Conservation (phyloP, 2,329 filamentous ascomycete genomes). For the Lojkania enalia region DNA sequence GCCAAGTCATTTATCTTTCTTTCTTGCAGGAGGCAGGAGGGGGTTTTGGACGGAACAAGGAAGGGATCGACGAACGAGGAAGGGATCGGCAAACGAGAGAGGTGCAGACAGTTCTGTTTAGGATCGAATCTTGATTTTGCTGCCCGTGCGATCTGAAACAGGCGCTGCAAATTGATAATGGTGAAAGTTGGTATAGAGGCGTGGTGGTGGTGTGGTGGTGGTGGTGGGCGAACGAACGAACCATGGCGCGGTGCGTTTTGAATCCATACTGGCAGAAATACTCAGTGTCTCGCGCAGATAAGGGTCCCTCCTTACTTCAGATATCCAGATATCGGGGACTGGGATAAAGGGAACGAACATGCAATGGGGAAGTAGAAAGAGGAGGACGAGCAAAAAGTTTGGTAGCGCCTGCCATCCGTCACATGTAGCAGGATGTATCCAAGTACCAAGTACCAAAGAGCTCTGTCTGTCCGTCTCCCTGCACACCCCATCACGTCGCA, state of each 20-base stretch:
- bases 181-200: background rate
- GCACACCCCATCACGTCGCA: conserved; percentile 4
- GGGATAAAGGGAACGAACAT: background rate
- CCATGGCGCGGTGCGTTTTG: conserved; percentile 13
- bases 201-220: background rate
- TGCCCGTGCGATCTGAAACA: conserved; percentile 1
- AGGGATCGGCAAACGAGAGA: background rate
- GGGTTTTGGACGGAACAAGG: background rate
- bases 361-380: background rate
- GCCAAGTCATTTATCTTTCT: conserved; percentile 15
- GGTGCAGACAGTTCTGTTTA: background rate
- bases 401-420: conserved; percentile 9
- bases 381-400: conserved; percentile 1
- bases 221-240: conserved; percentile 4
- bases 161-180: background rate
- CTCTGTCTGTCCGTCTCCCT: conserved; percentile 6
- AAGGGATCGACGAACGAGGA: background rate
- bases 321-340: conserved; percentile 6
- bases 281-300: conserved; percentile 5
- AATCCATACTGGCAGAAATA: conserved; percentile 15
- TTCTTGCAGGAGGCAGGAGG: conserved; percentile 8
- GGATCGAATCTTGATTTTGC: background rate
- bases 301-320: background rate
- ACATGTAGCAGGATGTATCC: conserved; percentile 3
- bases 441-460: conserved; percentile 9